phyloP scores from a whole-genome alignment of 495 filamentous ascomycete genomes.

The Aspergillus campestris region DNA sequence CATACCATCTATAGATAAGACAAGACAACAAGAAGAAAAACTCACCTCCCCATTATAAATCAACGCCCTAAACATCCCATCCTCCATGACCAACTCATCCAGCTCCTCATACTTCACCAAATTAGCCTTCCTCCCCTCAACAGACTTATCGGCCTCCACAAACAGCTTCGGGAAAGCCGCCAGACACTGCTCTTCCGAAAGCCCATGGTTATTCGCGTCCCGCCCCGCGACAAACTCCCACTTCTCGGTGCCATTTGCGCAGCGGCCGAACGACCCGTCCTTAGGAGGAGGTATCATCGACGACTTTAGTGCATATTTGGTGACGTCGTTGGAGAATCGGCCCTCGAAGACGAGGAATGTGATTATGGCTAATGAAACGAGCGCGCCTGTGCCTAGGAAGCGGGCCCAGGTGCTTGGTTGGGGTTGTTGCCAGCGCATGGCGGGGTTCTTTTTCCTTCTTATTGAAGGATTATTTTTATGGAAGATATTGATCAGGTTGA shows the following conservation, averaged over 20 bases:
- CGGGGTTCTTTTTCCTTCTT: neutral
- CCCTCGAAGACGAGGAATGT: constrained; percentile 23
- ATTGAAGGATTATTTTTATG: constrained; percentile 1
- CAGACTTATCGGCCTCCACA: constrained; percentile 33
- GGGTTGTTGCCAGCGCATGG: constrained; percentile 8
- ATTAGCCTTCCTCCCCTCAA: constrained; percentile 6
- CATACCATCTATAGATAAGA: neutral
- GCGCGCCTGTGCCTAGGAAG: constrained; percentile 24
- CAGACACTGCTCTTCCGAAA: constrained; percentile 33
- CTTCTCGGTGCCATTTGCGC: neutral
- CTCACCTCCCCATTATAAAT: constrained; percentile 34
- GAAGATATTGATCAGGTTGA: neutral
- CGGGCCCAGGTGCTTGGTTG: constrained; percentile 22
- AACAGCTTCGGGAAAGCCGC: constrained; percentile 40
- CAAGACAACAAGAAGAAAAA: neutral
- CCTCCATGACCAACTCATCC: constrained; percentile 19
- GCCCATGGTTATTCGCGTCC: constrained; percentile 31
- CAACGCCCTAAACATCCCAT: constrained; percentile 33
- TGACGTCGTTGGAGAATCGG: constrained; percentile 10
- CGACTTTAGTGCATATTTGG: constrained; percentile 19
- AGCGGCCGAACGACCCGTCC: constrained; percentile 3
- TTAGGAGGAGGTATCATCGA: neutral
- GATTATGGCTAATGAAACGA: constrained; percentile 19
- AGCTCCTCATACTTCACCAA: constrained; percentile 26
- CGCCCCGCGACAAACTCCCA: constrained; percentile 29